phyloP scores from a whole-genome alignment of 2,329 filamentous ascomycete genomes.

The Paraconiothyrium brasiliense region DNA sequence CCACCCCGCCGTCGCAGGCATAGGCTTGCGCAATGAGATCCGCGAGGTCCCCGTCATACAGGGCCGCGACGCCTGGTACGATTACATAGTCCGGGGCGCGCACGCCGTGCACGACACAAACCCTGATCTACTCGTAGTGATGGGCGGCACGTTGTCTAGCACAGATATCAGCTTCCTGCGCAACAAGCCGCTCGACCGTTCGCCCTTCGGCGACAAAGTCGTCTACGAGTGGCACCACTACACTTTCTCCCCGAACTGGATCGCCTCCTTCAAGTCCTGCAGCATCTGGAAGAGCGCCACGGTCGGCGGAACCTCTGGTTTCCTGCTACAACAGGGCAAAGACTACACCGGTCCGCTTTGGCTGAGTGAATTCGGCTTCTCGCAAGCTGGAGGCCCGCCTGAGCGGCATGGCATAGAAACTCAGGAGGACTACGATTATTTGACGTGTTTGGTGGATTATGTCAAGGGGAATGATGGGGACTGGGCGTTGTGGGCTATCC shows the following conservation, averaged over 20 bases:
- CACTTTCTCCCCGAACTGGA: conserved; percentile 54
- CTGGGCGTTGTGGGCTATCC: conserved; percentile 66
- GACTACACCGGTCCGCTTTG: conserved; percentile 63
- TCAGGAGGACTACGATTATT: conserved; percentile 30
- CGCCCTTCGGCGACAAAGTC: conserved; percentile 56
- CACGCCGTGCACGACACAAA: conserved; percentile 61
- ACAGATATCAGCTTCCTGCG: conserved; percentile 61
- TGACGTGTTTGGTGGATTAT: conserved; percentile 61
- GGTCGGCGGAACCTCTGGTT: conserved; percentile 62
- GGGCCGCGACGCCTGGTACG: conserved; percentile 62
- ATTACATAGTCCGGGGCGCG: conserved; percentile 58
- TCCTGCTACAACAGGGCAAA: conserved; percentile 60
- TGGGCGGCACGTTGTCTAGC: conserved; percentile 62
- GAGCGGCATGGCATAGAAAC: conserved; percentile 23
- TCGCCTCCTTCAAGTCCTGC: conserved; percentile 54
- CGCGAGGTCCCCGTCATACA: conserved; percentile 53
- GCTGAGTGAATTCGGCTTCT: conserved; percentile 65
- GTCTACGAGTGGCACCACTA: conserved; percentile 70
- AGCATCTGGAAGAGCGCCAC: conserved; percentile 50
- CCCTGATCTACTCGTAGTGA: conserved; percentile 60
- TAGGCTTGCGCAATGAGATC: conserved; percentile 67
- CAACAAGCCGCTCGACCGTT: conserved; percentile 54
- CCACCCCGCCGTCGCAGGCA: conserved; percentile 61
- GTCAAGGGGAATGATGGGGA: conserved; percentile 65
- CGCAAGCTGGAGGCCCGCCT: conserved; percentile 40